A percentile compares a stretch with the other conserved stretches of the same genome.
phyloP scores from a whole-genome alignment of 2,329 filamentous ascomycete species.

The Fusarium sp. region DNA sequence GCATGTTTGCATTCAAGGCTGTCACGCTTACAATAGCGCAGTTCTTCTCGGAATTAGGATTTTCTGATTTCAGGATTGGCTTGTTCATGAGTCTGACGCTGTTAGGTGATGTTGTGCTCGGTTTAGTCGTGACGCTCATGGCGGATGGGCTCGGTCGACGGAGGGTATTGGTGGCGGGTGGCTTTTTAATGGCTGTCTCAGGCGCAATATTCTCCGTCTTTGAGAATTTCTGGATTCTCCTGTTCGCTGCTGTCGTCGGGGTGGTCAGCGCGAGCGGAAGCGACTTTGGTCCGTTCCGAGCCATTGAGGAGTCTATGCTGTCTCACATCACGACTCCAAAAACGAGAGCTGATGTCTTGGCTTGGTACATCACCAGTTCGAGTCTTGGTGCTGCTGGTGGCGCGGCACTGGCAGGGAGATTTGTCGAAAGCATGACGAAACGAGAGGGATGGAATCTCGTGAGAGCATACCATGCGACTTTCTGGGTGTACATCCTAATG shows the following conservation, averaged over 20 bases:
- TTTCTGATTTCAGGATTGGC: constrained; percentile 68
- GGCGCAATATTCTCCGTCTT: constrained; percentile 63
- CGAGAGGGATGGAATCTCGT: constrained; percentile 58
- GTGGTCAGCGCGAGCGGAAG: constrained; percentile 70
- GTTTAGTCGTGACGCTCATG: constrained; percentile 65
- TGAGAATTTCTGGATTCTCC: constrained; percentile 67
- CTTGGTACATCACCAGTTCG: constrained; percentile 70
- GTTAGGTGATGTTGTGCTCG: constrained; percentile 67
- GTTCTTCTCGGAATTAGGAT: constrained; percentile 65
- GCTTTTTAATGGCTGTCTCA: constrained; percentile 65
- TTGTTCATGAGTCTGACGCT: constrained; percentile 73
- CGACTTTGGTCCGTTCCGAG: constrained; percentile 74
- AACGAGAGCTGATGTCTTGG: constrained; percentile 69
- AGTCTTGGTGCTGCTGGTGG: constrained; percentile 65
- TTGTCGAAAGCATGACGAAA: constrained; percentile 59
- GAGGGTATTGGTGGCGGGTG: constrained; percentile 62
- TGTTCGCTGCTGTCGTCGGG: constrained; percentile 66
- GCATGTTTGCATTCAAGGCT: constrained; percentile 72
- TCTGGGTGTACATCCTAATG: constrained; percentile 67
- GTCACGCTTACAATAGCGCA: constrained; percentile 69
- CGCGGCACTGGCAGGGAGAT: constrained; percentile 60
- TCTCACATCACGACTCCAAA: constrained; percentile 66
- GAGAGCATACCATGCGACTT: constrained; percentile 65
- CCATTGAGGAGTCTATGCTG: constrained; percentile 72
- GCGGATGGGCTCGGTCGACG: constrained; percentile 68